Evolutionary conservation across 108 stramenopile genomes (phyloP).

Genomic region (Skeletonema tropicum): DNA sequence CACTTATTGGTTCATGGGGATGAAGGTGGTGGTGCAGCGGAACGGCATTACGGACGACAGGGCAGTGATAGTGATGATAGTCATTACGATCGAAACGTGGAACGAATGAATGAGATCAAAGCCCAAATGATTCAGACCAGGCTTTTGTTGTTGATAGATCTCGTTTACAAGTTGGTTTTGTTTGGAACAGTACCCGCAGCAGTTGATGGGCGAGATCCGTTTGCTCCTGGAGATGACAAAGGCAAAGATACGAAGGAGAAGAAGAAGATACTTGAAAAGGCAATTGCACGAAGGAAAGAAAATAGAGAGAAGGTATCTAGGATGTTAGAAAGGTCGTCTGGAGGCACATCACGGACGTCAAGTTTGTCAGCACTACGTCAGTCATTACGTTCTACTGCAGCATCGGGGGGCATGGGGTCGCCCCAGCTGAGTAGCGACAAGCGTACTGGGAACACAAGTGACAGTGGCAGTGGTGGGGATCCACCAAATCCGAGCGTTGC

Average conservation of each 20-base stretch:
- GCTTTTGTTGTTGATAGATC: slow-evolving; percentile 36
- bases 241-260: neutral
- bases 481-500: neutral
- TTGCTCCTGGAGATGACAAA: neutral
- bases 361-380: slow-evolving; percentile 16
- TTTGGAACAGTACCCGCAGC: slow-evolving; percentile 45
- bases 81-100: neutral
- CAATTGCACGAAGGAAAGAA: slow-evolving; percentile 3
- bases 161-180: slow-evolving; percentile 43
- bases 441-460: neutral
- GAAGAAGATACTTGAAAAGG: neutral
- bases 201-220: slow-evolving; percentile 15
- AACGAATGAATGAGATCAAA: slow-evolving; percentile 5
- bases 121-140: slow-evolving; percentile 36
- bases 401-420: slow-evolving; percentile 11
- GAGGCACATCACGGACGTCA: slow-evolving; percentile 14
- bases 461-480: slow-evolving; percentile 3
- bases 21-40: slow-evolving; percentile 1
- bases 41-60: no score
- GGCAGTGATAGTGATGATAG: neutral
- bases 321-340: neutral
- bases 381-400: slow-evolving; percentile 31
- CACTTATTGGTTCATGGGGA: slow-evolving; percentile 36
- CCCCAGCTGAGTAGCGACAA: slow-evolving; percentile 1
- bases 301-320: neutral